Evolutionary conservation across 345 rosid species (phyloP), one percentile per base, ranked within the genome.

Genomic region (Linum tenue): DNA sequence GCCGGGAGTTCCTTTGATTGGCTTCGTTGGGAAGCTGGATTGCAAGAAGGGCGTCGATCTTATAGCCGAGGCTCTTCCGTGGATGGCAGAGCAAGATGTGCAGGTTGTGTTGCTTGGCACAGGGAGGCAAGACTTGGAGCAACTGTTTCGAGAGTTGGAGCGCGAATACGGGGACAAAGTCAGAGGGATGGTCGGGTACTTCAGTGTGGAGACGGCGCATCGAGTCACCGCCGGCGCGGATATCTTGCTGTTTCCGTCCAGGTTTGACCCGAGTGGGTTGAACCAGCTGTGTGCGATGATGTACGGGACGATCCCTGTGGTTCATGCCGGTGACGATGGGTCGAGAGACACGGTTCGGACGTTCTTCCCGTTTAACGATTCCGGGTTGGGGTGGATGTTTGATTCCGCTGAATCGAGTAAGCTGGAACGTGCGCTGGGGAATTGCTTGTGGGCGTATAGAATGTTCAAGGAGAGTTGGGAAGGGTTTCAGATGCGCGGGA

Each of bases 231-330:
- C 97, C 7, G 96, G 96, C 50, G 90, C 76, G 1, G 99, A 94
- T 70, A 75, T 88, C 63, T 72, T 94, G 78, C 91, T 94, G 58
- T 88, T 94, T 97, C 97, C 99, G 42, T 94, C 99, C 3, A 83
- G 97, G 72, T 94, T 94, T 7, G 97, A 94, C 72, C 96, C 99
- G 2, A 90, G 99, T 6, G 97, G 99, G 56, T 75, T 94, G 65
- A 94, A 94, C 82, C 99, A 94, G 80, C 85, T 90, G 14, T 94
- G 90, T 48, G 99, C 99, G 3, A 90, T 90, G 99, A 86, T 66
- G 65, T 94, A 94, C 53, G 99, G 97, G 62, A 90, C 99, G 1
- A 55, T 86, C 35, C 99, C 99, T 0, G 87, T 94, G 48, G 96
- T 90, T n/a, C 99, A 94, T 71, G 97, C 89, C 0, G 95, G 88